These are phyloP conservation scores for Eustoma russellianum DNA, from an alignment of 257 asterid genomes.

Conservation along the genomic window DNA sequence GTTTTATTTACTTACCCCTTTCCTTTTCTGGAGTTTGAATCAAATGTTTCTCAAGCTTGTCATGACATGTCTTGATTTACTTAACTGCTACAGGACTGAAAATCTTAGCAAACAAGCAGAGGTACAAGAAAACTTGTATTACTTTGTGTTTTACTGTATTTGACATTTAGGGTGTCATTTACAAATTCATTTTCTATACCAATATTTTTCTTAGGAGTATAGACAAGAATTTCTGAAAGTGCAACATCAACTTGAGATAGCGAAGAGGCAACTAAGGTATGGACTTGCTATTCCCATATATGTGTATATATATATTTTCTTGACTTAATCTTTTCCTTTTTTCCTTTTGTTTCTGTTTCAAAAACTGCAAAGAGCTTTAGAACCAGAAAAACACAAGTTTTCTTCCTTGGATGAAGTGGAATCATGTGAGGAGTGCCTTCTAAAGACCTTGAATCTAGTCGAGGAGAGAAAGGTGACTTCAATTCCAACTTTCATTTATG, in stretches of 20 bases:
- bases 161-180: background rate
- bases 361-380: slow-evolving; percentile 31
- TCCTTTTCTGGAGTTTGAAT: background rate
- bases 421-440: slow-evolving; percentile 37
- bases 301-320: too few relatives aligned
- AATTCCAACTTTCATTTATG: background rate
- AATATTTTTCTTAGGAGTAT: slow-evolving; percentile 30
- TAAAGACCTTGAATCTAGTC: slow-evolving; percentile 33
- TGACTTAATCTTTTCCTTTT: too few relatives aligned
- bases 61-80: background rate
- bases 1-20: background rate
- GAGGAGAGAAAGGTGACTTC: slow-evolving; percentile 10
- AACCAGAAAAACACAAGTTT: slow-evolving; percentile 52
- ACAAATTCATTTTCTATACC: background rate
- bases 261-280: slow-evolving; percentile 37
- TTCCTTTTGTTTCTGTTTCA: background rate
- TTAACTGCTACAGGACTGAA: slow-evolving; percentile 10
- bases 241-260: slow-evolving; percentile 45
- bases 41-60: background rate
- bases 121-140: slow-evolving; percentile 1
- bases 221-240: slow-evolving; percentile 40
- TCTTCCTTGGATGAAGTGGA: slow-evolving; percentile 34
- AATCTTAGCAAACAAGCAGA: slow-evolving; percentile 10
- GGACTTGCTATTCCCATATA: background rate
- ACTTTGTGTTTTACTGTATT: too few relatives aligned